phyloP scores from a whole-genome alignment of 306 rosid species.

The Dalbergia cultrata region DNA sequence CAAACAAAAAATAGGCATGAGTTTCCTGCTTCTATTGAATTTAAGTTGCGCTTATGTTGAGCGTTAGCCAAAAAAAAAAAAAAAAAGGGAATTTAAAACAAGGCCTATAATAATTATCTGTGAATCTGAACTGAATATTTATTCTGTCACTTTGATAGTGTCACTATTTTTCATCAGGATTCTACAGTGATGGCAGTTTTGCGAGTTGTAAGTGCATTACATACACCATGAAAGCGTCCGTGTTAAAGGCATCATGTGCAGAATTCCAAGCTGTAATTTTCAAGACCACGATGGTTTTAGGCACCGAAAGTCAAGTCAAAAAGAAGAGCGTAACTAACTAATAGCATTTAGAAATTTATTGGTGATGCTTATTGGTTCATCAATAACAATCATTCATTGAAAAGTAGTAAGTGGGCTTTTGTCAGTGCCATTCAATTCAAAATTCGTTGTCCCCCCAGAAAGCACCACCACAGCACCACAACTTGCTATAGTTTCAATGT shows the following conservation, averaged over 20 bases:
- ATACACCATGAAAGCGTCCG: neutral
- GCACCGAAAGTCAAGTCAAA: slow-evolving; percentile 49
- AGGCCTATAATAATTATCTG: neutral
- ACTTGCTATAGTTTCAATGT: neutral
- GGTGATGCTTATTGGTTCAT: slow-evolving; percentile 17
- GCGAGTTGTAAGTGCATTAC: slow-evolving; percentile 1
- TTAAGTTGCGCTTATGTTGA: neutral
- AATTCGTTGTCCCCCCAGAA: slow-evolving; percentile 1
- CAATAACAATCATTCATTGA: neutral
- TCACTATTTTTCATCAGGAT: neutral
- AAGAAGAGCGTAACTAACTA: slow-evolving; percentile 25
- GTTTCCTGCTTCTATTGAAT: neutral
- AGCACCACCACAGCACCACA: neutral
- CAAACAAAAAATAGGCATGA: neutral
- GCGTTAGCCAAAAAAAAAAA: neutral
- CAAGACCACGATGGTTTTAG: slow-evolving; percentile 17
- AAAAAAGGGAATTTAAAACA: neutral
- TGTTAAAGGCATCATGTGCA: neutral
- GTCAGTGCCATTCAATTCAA: slow-evolving; percentile 33
- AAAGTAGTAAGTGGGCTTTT: neutral
- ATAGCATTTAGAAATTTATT: slow-evolving; percentile 27
- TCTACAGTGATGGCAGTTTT: neutral
- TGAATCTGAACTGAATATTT: neutral
- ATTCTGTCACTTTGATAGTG: neutral
- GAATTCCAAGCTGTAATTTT: neutral